phyloP scores from a whole-genome alignment of 1,284 basidiomycete species.

The Naganishia cerealis region DNA sequence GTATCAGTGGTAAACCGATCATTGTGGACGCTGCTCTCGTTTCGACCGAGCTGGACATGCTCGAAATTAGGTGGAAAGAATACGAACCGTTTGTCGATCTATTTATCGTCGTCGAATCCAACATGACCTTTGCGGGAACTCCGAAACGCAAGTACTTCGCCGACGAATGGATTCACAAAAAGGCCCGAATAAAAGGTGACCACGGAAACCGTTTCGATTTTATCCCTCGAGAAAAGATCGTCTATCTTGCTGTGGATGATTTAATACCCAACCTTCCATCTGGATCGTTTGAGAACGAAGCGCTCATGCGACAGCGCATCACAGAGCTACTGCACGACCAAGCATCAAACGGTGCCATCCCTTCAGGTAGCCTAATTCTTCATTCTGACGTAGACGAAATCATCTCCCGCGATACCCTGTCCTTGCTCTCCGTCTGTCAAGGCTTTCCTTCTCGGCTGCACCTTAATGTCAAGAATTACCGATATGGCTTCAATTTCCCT shows the following conservation, averaged over 20 bases:
- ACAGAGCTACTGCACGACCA: slow-evolving; percentile 16
- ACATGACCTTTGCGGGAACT: slow-evolving; percentile 64
- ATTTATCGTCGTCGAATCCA: slow-evolving; percentile 68
- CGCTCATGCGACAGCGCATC: slow-evolving; percentile 47
- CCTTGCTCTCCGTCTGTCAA: slow-evolving; percentile 63
- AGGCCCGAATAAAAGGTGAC: neutral
- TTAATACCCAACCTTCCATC: slow-evolving; percentile 40
- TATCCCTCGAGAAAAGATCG: slow-evolving; percentile 34
- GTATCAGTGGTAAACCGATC: slow-evolving; percentile 4
- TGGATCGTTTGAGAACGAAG: slow-evolving; percentile 56
- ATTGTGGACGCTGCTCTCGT: slow-evolving; percentile 62
- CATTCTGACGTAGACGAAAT: slow-evolving; percentile 73
- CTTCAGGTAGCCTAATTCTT: slow-evolving; percentile 56
- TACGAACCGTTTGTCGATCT: slow-evolving; percentile 63
- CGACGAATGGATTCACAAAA: slow-evolving; percentile 25
- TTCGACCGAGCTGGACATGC: slow-evolving; percentile 67
- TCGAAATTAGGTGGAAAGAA: slow-evolving; percentile 69
- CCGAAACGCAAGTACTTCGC: slow-evolving; percentile 62
- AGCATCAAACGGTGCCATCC: slow-evolving; percentile 11
- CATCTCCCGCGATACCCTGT: slow-evolving; percentile 61
- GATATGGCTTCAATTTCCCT: slow-evolving; percentile 68
- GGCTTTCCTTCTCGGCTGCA: slow-evolving; percentile 61
- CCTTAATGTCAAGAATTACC: slow-evolving; percentile 65
- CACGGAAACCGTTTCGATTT: slow-evolving; percentile 34
- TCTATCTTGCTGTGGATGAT: slow-evolving; percentile 32